Evolutionary conservation across 1,139 yeast genomes (phyloP).

Genomic region (Schizosaccharomyces versatilis): DNA sequence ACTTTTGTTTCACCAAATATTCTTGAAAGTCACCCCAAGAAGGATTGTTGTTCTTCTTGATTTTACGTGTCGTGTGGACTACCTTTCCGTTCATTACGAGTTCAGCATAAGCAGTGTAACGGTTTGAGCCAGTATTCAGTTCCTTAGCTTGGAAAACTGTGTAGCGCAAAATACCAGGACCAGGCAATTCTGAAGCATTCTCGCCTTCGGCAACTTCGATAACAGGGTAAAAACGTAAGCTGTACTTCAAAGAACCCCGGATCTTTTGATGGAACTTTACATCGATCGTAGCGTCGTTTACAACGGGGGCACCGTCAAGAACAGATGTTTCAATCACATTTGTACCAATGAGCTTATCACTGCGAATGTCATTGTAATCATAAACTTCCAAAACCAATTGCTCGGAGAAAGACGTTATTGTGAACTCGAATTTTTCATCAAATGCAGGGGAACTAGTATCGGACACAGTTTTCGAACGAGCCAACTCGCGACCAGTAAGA

Average conservation of each 20-base stretch:
- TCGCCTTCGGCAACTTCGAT: constrained; percentile 67
- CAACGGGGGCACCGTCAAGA: constrained; percentile 20
- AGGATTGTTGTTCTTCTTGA: constrained; percentile 46
- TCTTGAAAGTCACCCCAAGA: constrained; percentile 46
- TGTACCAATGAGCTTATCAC: constrained; percentile 62
- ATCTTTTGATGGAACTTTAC: constrained; percentile 57
- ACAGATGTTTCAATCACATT: neutral
- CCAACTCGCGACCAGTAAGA: constrained; percentile 27
- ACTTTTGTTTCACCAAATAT: constrained; percentile 51
- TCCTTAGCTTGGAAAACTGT: constrained; percentile 50
- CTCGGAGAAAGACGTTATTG: constrained; percentile 57
- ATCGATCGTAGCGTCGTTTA: constrained; percentile 39
- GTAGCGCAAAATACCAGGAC: constrained; percentile 69
- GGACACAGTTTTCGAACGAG: constrained; percentile 41
- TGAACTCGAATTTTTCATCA: constrained; percentile 55
- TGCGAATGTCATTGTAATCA: constrained; percentile 59
- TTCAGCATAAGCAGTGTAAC: constrained; percentile 50
- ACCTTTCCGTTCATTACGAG: constrained; percentile 39
- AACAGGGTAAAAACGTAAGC: constrained; percentile 52
- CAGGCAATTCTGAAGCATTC: constrained; percentile 67
- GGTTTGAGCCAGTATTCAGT: constrained; percentile 48
- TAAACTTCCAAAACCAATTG: constrained; percentile 47
- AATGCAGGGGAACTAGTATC: constrained; percentile 56
- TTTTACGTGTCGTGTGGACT: constrained; percentile 33
- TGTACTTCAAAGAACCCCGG: constrained; percentile 52